These are phyloP conservation scores for Begonia fuchsioides DNA, from an alignment of 306 rosid species.

Conservation along the genomic window DNA sequence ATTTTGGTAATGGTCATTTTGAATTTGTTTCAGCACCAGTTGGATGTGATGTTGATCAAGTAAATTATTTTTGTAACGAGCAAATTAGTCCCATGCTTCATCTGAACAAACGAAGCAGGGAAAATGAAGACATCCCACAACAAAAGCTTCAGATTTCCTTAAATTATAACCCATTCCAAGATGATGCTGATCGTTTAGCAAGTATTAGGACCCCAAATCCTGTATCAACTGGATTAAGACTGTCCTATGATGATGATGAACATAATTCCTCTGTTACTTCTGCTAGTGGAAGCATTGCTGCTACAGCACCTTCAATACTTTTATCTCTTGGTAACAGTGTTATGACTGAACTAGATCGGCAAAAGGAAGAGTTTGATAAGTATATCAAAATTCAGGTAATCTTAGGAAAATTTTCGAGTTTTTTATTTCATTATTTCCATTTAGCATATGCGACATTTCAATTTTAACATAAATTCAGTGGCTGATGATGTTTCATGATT, in stretches of 20 bases:
- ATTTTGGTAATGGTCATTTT: background rate
- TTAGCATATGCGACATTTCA: too few relatives aligned
- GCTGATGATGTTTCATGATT: too few relatives aligned
- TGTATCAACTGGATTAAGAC: conserved; percentile 81
- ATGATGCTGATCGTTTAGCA: conserved; percentile 53
- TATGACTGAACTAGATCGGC: conserved; percentile 63
- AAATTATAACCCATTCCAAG: conserved; percentile 53
- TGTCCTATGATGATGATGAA: conserved; percentile 85
- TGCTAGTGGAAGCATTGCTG: conserved; percentile 74
- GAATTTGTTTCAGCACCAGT: conserved; percentile 44
- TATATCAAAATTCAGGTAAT: conserved; percentile 68
- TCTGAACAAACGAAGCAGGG: conserved; percentile 50
- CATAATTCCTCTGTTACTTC: conserved; percentile 86
- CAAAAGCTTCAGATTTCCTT: conserved; percentile 78
- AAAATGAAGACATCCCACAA: conserved; percentile 53
- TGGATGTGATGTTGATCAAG: conserved; percentile 68
- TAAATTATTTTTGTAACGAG: conserved; percentile 66
- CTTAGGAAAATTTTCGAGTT: too few relatives aligned
- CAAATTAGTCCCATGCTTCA: conserved; percentile 43
- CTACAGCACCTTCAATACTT: conserved; percentile 39
- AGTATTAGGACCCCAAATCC: conserved; percentile 60
- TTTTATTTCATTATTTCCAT: too few relatives aligned
- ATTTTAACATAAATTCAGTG: too few relatives aligned
- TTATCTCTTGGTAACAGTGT: conserved; percentile 59
- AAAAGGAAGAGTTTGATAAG: conserved; percentile 72